phyloP scores from a whole-genome alignment of 345 rosid species.

The Eucalyptus camaldulensis region DNA sequence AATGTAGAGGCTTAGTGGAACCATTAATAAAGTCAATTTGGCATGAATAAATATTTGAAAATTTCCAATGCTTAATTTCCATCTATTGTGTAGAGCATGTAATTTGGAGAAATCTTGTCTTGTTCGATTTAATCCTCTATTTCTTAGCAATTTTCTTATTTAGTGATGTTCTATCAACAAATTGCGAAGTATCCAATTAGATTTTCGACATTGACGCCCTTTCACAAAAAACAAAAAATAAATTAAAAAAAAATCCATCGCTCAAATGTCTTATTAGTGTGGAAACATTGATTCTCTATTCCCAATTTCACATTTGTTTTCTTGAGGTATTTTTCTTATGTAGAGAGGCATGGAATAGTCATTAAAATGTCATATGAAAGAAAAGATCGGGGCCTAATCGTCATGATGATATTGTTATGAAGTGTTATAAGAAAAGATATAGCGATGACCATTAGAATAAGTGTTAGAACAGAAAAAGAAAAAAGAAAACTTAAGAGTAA shows the following conservation, averaged over 20 bases:
- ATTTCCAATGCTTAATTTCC: background rate
- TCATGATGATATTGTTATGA: too few species aligned
- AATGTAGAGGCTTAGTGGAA: background rate
- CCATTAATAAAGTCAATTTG: background rate
- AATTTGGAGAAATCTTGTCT: background rate
- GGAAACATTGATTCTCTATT: background rate
- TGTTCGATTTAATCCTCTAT: background rate
- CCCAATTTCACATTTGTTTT: background rate
- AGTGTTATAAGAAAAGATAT: too few species aligned
- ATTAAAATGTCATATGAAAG: background rate
- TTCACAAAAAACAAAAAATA: too few species aligned
- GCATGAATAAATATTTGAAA: background rate
- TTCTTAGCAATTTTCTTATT: background rate
- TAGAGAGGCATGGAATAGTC: background rate
- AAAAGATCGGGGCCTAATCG: background rate
- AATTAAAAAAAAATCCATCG: too few species aligned
- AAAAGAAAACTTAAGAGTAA: too few species aligned
- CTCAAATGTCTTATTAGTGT: background rate
- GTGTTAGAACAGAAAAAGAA: too few species aligned
- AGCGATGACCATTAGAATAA: too few species aligned
- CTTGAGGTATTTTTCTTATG: background rate
- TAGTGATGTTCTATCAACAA: background rate
- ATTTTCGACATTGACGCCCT: background rate
- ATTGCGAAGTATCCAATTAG: background rate
- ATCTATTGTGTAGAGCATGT: background rate